These are phyloP conservation scores for Crataegus laevigata DNA, from an alignment of 306 rosid species.

Conservation along the genomic window DNA sequence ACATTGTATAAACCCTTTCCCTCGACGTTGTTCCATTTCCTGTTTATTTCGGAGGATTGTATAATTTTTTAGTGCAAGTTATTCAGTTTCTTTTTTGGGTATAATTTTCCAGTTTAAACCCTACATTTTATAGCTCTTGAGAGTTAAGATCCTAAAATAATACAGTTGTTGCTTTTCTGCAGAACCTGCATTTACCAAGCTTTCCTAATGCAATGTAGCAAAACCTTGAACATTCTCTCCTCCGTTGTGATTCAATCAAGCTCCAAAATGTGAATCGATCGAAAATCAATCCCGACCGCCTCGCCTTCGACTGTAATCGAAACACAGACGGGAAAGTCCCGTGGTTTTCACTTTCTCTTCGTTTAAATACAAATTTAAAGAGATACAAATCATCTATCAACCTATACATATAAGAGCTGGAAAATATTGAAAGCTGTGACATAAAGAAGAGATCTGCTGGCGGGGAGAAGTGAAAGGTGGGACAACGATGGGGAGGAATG, in stretches of 20 bases:
- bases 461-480: too few species aligned
- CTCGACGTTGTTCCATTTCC: neutral
- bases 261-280: neutral
- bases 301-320: too few species aligned
- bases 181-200: neutral
- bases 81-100: neutral
- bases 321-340: too few species aligned
- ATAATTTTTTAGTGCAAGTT: neutral
- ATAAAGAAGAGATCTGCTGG: too few species aligned
- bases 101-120: too few species aligned
- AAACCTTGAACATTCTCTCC: neutral
- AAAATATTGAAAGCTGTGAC: too few species aligned
- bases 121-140: neutral
- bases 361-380: too few species aligned
- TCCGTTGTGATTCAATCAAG: neutral
- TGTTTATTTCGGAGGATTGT: neutral
- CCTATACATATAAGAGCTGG: too few species aligned
- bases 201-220: neutral
- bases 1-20: neutral
- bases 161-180: neutral
- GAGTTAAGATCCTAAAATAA: neutral
- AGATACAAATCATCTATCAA: too few species aligned
- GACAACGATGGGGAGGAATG: too few species aligned
- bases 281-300: too few species aligned
- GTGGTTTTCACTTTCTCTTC: too few species aligned